Conservation (phyloP, 371 early-diverging fungal genomes). For the Smittium mucronatum region DNA sequence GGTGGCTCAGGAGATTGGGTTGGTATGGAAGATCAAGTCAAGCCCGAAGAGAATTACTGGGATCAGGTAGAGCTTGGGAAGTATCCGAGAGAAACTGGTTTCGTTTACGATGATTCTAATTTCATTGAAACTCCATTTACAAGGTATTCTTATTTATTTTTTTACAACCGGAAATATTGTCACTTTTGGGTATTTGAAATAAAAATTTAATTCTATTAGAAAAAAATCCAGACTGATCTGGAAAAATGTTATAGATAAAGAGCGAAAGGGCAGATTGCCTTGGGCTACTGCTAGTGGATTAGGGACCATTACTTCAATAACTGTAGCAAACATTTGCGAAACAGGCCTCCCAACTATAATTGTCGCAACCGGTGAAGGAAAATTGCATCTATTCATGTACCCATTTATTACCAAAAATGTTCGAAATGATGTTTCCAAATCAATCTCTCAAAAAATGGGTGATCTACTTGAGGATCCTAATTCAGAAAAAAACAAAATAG, state of each 20-base stretch:
- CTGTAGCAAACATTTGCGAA: slow-evolving; percentile 26
- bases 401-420: no score
- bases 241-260: slow-evolving; percentile 29
- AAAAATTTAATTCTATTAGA: no score
- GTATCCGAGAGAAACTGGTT: slow-evolving; percentile 15
- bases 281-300: slow-evolving; percentile 29
- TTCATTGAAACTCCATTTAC: slow-evolving; percentile 2
- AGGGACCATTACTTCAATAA: slow-evolving; percentile 29
- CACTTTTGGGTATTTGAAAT: slow-evolving; percentile 4
- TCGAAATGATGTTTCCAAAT: slow-evolving; percentile 26
- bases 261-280: slow-evolving; percentile 31
- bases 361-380: slow-evolving; percentile 32
- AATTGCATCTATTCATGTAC: slow-evolving; percentile 30
- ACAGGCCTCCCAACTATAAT: slow-evolving; percentile 27
- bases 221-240: slow-evolving; percentile 20
- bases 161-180: no score
- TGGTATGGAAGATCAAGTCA: slow-evolving; percentile 23
- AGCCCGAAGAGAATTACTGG: slow-evolving; percentile 33
- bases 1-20: slow-evolving; percentile 30
- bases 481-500: no score
- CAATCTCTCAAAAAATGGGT: no score
- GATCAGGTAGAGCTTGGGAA: slow-evolving; percentile 25
- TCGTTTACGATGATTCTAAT: not conserved
- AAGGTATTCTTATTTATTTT: slow-evolving; percentile 19
- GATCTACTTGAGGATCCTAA: no score